These are phyloP conservation scores for Artemisia annua DNA, from an alignment of 129 eudicot species.

Conservation along the genomic window DNA sequence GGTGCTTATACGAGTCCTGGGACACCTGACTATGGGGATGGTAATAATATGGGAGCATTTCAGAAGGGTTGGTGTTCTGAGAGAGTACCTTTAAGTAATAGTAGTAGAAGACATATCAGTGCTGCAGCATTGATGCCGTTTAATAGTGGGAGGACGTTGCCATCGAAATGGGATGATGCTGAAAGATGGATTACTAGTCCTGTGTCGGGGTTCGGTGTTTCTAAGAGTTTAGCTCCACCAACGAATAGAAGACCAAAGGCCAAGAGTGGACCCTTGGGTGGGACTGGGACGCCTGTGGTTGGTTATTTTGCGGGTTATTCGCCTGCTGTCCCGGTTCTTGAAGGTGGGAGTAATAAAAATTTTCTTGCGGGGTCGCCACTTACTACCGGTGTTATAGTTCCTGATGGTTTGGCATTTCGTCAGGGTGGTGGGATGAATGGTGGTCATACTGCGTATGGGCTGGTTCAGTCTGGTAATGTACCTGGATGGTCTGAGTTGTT, in stretches of 20 bases:
- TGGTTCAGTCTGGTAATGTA: slow-evolving; percentile 22
- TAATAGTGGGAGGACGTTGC: slow-evolving; percentile 26
- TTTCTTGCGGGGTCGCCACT: slow-evolving; percentile 59
- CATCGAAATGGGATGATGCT: too few species aligned
- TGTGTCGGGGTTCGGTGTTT: slow-evolving; percentile 49
- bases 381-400: slow-evolving; percentile 53
- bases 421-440: slow-evolving; percentile 38
- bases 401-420: slow-evolving; percentile 51
- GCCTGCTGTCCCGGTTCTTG: slow-evolving; percentile 45
- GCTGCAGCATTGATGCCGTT: slow-evolving; percentile 79
- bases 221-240: slow-evolving; percentile 34
- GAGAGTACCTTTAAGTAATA: slow-evolving; percentile 54
- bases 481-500: slow-evolving; percentile 29
- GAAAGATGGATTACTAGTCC: slow-evolving; percentile 75
- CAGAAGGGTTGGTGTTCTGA: slow-evolving; percentile 35
- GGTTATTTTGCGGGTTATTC: slow-evolving; percentile 48
- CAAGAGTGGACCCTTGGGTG: slow-evolving; percentile 79
- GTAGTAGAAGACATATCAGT: slow-evolving; percentile 58
- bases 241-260: slow-evolving; percentile 42
- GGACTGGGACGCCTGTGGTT: slow-evolving; percentile 40
- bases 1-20: slow-evolving; percentile 75
- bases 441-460: slow-evolving; percentile 12
- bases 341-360: slow-evolving; percentile 42
- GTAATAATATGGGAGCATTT: slow-evolving; percentile 21
- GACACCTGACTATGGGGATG: slow-evolving; percentile 64